These are phyloP conservation scores for Lycium barbarum DNA, from an alignment of 257 asterid species.

Conservation along the genomic window DNA sequence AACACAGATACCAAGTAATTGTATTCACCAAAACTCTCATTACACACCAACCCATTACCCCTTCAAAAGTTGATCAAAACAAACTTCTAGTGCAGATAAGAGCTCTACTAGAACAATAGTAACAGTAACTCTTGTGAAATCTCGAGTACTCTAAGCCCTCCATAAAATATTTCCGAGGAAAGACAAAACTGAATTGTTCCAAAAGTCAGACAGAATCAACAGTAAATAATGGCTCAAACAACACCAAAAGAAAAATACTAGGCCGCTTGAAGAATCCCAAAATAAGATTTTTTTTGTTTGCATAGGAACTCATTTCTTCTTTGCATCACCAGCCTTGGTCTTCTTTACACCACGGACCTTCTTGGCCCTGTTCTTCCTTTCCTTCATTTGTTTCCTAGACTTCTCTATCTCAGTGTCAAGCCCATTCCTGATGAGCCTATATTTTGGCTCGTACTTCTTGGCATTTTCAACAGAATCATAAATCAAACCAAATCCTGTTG, in stretches of 20 bases:
- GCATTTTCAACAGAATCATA: slow-evolving; percentile 38
- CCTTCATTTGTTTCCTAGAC: slow-evolving; percentile 34
- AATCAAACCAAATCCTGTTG: slow-evolving; percentile 40
- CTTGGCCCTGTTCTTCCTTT: slow-evolving; percentile 33
- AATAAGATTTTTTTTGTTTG: slow-evolving; percentile 21
- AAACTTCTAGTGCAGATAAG: neutral
- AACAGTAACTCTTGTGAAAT: neutral
- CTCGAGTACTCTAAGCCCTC: neutral
- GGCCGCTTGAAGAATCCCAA: neutral
- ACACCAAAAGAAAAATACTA: neutral
- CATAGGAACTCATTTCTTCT: slow-evolving; percentile 28
- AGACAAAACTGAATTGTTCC: neutral
- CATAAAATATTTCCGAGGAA: neutral
- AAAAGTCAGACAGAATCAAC: neutral
- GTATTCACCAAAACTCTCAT: no score
- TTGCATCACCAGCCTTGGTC: slow-evolving; percentile 41
- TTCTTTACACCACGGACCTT: slow-evolving; percentile 34
- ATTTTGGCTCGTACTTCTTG: slow-evolving; percentile 38
- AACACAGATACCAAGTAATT: no score
- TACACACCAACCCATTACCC: no score
- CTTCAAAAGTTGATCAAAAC: neutral
- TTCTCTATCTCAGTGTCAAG: slow-evolving; percentile 35
- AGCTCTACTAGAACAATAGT: neutral
- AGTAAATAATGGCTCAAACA: slow-evolving; percentile 13
- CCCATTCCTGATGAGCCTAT: slow-evolving; percentile 39